A percentile compares a stretch with the other conserved stretches of the same genome.
phyloP scores from a whole-genome alignment of 768 basidiomycete species.

The Hygrocybe coccinea region DNA sequence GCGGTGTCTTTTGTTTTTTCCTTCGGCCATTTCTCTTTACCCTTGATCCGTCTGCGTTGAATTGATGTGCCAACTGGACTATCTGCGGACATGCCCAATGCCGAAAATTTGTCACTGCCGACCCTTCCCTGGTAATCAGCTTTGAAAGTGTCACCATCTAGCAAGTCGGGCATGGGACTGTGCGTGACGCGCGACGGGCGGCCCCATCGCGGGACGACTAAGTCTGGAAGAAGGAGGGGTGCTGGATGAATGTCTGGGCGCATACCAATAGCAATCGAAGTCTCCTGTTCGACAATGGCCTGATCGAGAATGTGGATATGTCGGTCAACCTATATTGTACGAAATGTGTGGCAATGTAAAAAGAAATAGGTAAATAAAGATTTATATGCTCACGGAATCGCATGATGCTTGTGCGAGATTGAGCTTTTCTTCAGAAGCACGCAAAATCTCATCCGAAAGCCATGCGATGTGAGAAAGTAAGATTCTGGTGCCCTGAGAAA shows the following conservation, averaged over 20 bases:
- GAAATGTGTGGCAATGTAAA: background rate
- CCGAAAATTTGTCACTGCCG: conserved; percentile 1
- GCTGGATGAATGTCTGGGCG: conserved; percentile 44
- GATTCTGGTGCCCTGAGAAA: conserved; percentile 39
- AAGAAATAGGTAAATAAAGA: too few species aligned
- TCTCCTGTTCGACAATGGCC: conserved; percentile 59
- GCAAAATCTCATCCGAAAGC: conserved; percentile 54
- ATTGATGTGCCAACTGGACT: background rate
- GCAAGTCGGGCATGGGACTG: conserved; percentile 31
- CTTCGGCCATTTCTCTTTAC: conserved; percentile 12
- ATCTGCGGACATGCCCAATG: background rate
- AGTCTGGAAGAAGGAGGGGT: conserved; percentile 56
- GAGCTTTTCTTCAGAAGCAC: conserved; percentile 71
- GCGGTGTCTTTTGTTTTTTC: conserved; percentile 13
- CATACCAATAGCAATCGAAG: conserved; percentile 48
- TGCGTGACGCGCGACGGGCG: conserved; percentile 41
- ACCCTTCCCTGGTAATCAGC: background rate
- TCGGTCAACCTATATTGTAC: conserved; percentile 57
- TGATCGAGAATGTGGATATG: conserved; percentile 76
- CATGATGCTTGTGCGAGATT: conserved; percentile 66
- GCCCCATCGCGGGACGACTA: conserved; percentile 51
- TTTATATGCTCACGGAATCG: conserved; percentile 51
- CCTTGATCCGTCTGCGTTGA: conserved; percentile 22
- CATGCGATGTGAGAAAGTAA: conserved; percentile 56
- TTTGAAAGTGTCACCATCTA: conserved; percentile 13